phyloP scores from a whole-genome alignment of 306 rosid species.

The Vigna radiata region DNA sequence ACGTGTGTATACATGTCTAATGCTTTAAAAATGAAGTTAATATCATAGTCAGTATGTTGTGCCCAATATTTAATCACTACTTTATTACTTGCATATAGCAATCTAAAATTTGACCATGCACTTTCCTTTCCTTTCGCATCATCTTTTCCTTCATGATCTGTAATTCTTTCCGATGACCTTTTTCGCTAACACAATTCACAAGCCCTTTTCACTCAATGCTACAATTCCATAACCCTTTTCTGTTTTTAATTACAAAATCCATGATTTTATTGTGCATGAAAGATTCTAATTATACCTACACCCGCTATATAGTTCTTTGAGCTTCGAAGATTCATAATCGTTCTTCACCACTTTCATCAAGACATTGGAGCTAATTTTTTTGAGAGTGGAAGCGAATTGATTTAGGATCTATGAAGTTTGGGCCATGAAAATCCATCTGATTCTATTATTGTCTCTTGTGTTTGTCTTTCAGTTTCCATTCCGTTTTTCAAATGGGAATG shows the following conservation, averaged over 20 bases:
- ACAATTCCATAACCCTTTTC: not conserved
- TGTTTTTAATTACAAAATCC: not conserved
- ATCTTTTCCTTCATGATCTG: conserved; percentile 40
- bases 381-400: conserved; percentile 58
- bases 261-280: not conserved
- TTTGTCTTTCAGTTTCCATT: conserved; percentile 47
- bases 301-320: not conserved
- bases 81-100: conserved; percentile 32
- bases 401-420: conserved; percentile 63
- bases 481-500: conserved; percentile 66
- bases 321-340: not conserved
- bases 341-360: conserved; percentile 18
- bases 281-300: not conserved
- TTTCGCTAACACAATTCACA: conserved; percentile 9
- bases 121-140: conserved; percentile 61
- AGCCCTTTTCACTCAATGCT: not conserved
- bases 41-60: not conserved
- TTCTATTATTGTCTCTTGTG: conserved; percentile 62
- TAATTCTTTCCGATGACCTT: not conserved
- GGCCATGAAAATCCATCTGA: conserved; percentile 55
- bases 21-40: not conserved
- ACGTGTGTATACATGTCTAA: not conserved
- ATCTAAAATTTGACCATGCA: conserved; percentile 45
- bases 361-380: conserved; percentile 44
- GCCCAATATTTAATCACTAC: conserved; percentile 44